Conservation (phyloP, 2,329 filamentous ascomycete genomes). For the Fusarium humuli region DNA sequence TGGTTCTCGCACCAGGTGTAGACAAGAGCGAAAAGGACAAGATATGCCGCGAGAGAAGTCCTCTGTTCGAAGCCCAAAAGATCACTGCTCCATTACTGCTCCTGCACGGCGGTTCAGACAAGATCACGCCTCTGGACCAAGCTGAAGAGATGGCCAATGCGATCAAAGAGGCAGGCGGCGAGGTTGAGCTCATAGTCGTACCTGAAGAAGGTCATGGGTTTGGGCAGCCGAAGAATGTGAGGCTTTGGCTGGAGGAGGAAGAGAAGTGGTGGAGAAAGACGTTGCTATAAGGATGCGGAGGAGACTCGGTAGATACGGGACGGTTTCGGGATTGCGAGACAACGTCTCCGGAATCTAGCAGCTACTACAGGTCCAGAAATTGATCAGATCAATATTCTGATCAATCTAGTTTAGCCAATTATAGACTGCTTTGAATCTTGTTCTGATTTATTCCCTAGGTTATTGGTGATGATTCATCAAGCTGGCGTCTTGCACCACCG, state of each 20-base stretch:
- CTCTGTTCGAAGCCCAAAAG: conserved; percentile 59
- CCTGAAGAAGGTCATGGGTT: conserved; percentile 65
- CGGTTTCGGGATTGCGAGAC: rapidly evolving
- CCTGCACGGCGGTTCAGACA: conserved; percentile 67
- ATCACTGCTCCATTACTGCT: conserved; percentile 65
- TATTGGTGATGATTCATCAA: background rate
- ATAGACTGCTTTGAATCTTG: background rate
- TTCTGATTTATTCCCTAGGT: background rate
- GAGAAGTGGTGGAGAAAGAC: conserved; percentile 61
- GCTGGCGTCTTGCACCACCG: background rate
- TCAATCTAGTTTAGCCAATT: background rate
- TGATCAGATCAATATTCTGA: too few relatives aligned
- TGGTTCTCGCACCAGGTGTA: conserved; percentile 55
- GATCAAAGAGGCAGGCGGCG: conserved; percentile 55
- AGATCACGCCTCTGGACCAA: conserved; percentile 69
- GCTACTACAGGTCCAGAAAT: background rate
- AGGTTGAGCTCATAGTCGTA: conserved; percentile 61
- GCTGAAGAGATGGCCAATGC: conserved; percentile 62
- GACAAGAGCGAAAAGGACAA: conserved; percentile 54
- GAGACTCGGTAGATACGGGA: background rate
- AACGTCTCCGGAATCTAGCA: background rate
- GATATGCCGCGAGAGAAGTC: conserved; percentile 61
- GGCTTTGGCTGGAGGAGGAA: conserved; percentile 57
- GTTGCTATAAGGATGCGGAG: conserved; percentile 43
- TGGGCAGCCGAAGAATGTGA: conserved; percentile 54